phyloP scores from a whole-genome alignment of 169 alveolate species.

The Plasmodium reichenowi region DNA sequence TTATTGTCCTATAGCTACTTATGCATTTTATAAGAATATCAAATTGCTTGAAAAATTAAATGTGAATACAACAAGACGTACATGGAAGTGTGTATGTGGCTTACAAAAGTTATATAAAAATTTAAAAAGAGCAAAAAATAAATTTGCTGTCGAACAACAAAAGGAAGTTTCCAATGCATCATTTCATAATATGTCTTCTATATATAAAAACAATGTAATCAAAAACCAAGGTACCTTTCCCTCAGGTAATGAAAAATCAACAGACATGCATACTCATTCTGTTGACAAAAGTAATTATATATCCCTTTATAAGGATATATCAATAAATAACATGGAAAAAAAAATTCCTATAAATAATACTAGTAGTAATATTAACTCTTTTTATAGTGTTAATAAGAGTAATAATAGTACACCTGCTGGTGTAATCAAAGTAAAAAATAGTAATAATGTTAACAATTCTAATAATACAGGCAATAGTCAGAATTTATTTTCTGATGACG shows the following conservation, averaged over 20 bases:
- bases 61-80: slow-evolving; percentile 67
- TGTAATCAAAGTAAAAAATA: background rate
- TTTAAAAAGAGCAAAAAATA: slow-evolving; percentile 35
- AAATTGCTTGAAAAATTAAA: slow-evolving; percentile 44
- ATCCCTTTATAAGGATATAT: too few relatives aligned
- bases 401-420: background rate
- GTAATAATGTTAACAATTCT: background rate
- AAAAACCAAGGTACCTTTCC: too few relatives aligned
- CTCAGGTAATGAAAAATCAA: too few relatives aligned
- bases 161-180: slow-evolving; percentile 10
- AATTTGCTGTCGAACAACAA: slow-evolving; percentile 33
- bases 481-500: slow-evolving; percentile 31
- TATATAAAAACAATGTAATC: too few relatives aligned
- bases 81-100: slow-evolving; percentile 64
- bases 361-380: background rate
- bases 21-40: slow-evolving; percentile 57
- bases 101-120: slow-evolving; percentile 57
- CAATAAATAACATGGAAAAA: too few relatives aligned
- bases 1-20: slow-evolving; percentile 70
- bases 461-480: slow-evolving; percentile 15
- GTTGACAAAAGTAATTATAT: too few relatives aligned
- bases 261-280: too few relatives aligned
- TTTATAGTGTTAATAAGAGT: background rate
- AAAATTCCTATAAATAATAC: background rate
- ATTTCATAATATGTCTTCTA: background rate